Percentiles rank a stretch among this genome's conserved stretches.
phyloP scores from a whole-genome alignment of 257 asterid species.

The Nemophila menziesii region DNA sequence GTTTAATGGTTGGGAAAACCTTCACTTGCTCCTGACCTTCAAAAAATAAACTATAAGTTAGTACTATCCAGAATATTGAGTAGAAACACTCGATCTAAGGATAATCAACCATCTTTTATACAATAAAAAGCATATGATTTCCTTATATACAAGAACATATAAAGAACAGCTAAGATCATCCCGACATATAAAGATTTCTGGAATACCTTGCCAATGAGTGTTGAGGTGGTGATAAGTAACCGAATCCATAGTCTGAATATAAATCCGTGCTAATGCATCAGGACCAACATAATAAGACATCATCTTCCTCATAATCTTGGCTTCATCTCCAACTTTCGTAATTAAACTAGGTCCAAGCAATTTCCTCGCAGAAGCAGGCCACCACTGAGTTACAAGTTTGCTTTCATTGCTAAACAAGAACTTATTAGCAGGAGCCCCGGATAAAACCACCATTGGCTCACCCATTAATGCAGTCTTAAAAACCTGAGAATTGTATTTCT shows the following conservation, averaged over 20 bases:
- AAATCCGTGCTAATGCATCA: conserved; percentile 46
- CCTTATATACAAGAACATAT: not conserved
- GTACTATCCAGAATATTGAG: not conserved
- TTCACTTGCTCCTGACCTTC: conserved; percentile 3
- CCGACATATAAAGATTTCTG: no score
- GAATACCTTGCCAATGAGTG: conserved; percentile 34
- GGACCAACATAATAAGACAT: conserved; percentile 46
- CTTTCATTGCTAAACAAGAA: not conserved
- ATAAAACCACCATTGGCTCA: conserved; percentile 30
- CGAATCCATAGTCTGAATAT: conserved; percentile 46
- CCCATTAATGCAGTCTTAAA: conserved; percentile 43
- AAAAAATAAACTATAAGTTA: not conserved
- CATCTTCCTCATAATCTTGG: conserved; percentile 49
- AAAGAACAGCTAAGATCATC: not conserved
- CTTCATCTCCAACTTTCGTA: conserved; percentile 47
- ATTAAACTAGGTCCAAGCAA: conserved; percentile 44
- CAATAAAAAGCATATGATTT: not conserved
- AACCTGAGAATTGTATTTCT: conserved; percentile 24
- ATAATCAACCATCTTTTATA: not conserved
- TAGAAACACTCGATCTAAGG: not conserved
- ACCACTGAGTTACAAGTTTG: not conserved
- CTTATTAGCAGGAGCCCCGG: conserved; percentile 24
- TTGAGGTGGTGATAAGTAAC: conserved; percentile 46
- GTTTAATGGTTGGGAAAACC: conserved; percentile 3
- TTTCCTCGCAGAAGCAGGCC: conserved; percentile 11